Conservation (phyloP, 2,329 filamentous ascomycete genomes). For the Cladobotryum protrusum region DNA sequence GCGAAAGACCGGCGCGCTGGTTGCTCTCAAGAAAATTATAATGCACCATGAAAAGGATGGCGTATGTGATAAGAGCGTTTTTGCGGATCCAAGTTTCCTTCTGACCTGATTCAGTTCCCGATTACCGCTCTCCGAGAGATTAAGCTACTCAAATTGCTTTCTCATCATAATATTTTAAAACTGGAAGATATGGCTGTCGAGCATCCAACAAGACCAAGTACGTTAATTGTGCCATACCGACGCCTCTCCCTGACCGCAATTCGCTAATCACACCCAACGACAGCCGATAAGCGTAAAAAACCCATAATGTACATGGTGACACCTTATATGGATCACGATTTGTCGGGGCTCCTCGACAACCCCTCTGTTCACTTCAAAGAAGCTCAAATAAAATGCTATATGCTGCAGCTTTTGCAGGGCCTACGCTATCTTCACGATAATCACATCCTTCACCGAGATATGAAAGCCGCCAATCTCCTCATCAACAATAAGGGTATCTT, state of each 20-base stretch:
- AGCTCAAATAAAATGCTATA: conserved; percentile 95
- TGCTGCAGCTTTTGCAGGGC: conserved; percentile 87
- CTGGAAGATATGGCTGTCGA: conserved; percentile 97
- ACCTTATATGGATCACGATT: conserved; percentile 97
- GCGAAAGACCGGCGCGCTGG: conserved; percentile 64
- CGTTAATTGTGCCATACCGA: conserved; percentile 16
- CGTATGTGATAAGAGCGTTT: conserved; percentile 38
- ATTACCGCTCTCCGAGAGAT: conserved; percentile 97
- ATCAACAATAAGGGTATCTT: conserved; percentile 92
- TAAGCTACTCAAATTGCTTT: conserved; percentile 93
- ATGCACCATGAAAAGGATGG: conserved; percentile 99
- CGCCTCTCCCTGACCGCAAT: neutral
- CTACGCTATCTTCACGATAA: conserved; percentile 84
- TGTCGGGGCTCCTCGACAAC: conserved; percentile 95
- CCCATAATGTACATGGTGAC: conserved; percentile 98
- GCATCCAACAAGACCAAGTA: conserved; percentile 56
- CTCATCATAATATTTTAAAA: conserved; percentile 78
- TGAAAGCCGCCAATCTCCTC: conserved; percentile 96
- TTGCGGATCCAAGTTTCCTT: conserved; percentile 1
- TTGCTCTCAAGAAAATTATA: conserved; percentile 96
- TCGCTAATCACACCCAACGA: neutral
- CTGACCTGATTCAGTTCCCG: conserved; percentile 60
- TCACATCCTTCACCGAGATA: conserved; percentile 89
- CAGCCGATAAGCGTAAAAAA: conserved; percentile 70
- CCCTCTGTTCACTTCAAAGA: conserved; percentile 81